Conservation (phyloP, 495 filamentous ascomycete genomes). For the Aspergillus biplanus region DNA sequence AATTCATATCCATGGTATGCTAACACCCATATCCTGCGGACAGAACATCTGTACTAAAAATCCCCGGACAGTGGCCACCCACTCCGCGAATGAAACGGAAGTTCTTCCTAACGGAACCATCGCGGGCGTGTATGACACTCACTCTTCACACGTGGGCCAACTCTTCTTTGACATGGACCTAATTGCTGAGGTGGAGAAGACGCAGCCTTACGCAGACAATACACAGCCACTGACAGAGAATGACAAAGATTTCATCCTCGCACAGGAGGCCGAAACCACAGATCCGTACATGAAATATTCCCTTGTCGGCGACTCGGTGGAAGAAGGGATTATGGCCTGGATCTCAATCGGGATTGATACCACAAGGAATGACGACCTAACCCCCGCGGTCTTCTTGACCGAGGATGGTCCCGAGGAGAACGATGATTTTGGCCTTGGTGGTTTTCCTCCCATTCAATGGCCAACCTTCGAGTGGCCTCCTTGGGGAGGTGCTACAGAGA, state of each 20-base stretch:
- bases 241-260: constrained; percentile 52
- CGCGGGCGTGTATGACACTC: constrained; percentile 29
- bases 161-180: constrained; percentile 65
- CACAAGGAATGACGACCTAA: constrained; percentile 2
- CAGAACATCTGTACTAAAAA: no score
- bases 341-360: constrained; percentile 12
- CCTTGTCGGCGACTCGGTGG: constrained; percentile 50
- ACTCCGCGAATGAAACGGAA: constrained; percentile 22
- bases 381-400: not conserved
- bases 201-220: constrained; percentile 59
- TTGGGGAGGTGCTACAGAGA: no score
- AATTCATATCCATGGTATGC: constrained; percentile 40
- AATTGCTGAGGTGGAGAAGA: constrained; percentile 47
- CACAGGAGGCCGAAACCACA: constrained; percentile 43
- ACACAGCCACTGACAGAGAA: constrained; percentile 54
- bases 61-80: not conserved
- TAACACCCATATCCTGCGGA: constrained; percentile 5
- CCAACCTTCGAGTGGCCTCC: no score
- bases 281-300: constrained; percentile 63
- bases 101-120: constrained; percentile 38
- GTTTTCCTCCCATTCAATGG: not conserved
- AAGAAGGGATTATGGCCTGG: constrained; percentile 40
- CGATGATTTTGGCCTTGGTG: not conserved
- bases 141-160: constrained; percentile 58
- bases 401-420: not conserved